Conservation (phyloP, 805 yeast species). For the Cyberlindnera meyerae region DNA sequence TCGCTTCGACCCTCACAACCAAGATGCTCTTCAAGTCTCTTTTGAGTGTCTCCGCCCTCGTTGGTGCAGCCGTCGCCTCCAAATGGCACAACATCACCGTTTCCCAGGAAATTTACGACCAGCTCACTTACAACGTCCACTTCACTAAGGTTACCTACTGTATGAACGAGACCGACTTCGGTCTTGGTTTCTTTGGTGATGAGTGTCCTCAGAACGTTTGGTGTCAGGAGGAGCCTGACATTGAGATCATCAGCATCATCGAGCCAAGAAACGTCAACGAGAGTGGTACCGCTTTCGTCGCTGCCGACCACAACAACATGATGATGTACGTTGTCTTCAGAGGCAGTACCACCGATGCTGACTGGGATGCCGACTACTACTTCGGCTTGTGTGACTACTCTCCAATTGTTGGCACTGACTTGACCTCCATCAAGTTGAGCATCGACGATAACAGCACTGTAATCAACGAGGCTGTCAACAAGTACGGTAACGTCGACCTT, state of each 20-base stretch:
- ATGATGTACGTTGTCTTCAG: conserved; percentile 52
- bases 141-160: conserved; percentile 21
- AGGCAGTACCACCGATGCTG: conserved; percentile 60
- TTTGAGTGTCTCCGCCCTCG: neutral
- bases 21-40: neutral
- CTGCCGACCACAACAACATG: conserved; percentile 40
- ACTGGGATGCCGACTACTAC: conserved; percentile 58
- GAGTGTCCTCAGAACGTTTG: conserved; percentile 19
- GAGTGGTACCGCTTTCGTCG: conserved; percentile 52
- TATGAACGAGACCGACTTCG: conserved; percentile 9
- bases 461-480: conserved; percentile 2
- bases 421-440: conserved; percentile 3
- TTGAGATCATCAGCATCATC: conserved; percentile 11
- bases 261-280: conserved; percentile 29
- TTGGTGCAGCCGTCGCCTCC: conserved; percentile 4
- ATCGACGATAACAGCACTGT: neutral
- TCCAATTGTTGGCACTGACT: conserved; percentile 29
- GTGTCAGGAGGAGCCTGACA: conserved; percentile 13
- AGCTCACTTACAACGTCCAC: conserved; percentile 12
- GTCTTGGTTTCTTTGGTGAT: conserved; percentile 10
- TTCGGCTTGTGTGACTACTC: conserved; percentile 41
- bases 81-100: conserved; percentile 12
- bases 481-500: conserved; percentile 8
- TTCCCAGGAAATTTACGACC: conserved; percentile 14
- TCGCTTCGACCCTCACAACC: neutral